These are phyloP conservation scores for Cadophora luteo-olivacea DNA, from an alignment of 2,329 filamentous ascomycete genomes.

Conservation along the genomic window DNA sequence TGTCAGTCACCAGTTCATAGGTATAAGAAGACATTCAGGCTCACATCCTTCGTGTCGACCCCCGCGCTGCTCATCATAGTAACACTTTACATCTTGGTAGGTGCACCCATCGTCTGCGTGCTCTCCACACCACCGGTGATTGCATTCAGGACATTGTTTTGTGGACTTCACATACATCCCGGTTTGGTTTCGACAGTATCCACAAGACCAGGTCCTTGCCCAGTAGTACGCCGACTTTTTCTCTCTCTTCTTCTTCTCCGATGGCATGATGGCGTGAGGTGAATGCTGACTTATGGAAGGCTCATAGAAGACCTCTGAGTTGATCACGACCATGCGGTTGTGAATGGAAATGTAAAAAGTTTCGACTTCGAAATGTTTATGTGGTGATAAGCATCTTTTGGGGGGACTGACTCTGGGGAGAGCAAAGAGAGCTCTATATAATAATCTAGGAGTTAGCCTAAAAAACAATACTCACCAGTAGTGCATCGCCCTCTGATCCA, in stretches of 20 bases:
- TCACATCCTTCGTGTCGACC: neutral
- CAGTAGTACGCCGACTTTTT: neutral
- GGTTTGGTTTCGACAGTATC: neutral
- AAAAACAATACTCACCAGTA: too few species aligned
- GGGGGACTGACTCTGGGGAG: too few species aligned
- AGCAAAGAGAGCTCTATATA: too few species aligned
- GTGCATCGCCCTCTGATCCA: neutral
- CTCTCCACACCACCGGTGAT: neutral
- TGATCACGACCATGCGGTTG: too few species aligned
- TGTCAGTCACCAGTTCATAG: neutral
- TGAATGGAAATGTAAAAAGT: too few species aligned
- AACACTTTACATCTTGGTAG: neutral
- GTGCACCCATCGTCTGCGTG: neutral
- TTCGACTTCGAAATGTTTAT: too few species aligned
- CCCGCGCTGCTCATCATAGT: neutral
- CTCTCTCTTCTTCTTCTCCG: neutral
- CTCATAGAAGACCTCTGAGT: too few species aligned
- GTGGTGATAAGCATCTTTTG: too few species aligned
- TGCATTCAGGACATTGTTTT: neutral
- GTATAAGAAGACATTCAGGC: too few species aligned
- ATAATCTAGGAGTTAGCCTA: too few species aligned
- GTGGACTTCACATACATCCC: neutral
- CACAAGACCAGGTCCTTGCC: neutral
- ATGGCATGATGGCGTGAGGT: neutral
- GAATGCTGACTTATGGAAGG: too few species aligned